Evolutionary conservation across 2,329 filamentous ascomycete genomes (phyloP).

Genomic region (Chaetomium olivaceum): DNA sequence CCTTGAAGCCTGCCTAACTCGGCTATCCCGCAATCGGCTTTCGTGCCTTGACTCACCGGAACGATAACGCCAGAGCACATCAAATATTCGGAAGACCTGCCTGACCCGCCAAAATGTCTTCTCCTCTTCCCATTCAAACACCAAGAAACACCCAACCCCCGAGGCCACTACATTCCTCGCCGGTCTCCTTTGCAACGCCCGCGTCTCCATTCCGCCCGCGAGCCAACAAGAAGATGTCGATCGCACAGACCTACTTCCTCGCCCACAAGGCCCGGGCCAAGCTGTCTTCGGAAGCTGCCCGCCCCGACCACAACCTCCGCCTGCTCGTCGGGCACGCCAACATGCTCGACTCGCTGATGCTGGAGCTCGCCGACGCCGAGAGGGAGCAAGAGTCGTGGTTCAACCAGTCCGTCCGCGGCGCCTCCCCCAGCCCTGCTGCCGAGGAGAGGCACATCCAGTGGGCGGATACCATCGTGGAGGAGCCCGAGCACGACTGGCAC

Average conservation of each 20-base stretch:
- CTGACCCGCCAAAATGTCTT: conserved; percentile 30
- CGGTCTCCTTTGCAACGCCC: conserved; percentile 35
- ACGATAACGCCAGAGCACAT: conserved; percentile 29
- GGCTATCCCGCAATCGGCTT: conserved; percentile 32
- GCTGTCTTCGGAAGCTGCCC: conserved; percentile 88
- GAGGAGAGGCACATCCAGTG: conserved; percentile 80
- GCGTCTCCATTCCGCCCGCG: conserved; percentile 60
- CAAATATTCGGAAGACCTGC: conserved; percentile 29
- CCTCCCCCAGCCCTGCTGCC: conserved; percentile 50
- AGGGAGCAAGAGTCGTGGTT: conserved; percentile 96
- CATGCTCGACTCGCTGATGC: conserved; percentile 94
- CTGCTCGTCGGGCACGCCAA: conserved; percentile 97
- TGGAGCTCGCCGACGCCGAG: conserved; percentile 84
- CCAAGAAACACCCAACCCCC: conserved; percentile 22
- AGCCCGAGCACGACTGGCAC: conserved; percentile 69
- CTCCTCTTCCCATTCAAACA: conserved; percentile 28
- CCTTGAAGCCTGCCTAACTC: conserved; percentile 20
- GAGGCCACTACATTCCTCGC: conserved; percentile 24
- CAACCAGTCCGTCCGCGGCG: conserved; percentile 87
- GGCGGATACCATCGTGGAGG: conserved; percentile 76
- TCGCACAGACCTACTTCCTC: conserved; percentile 98
- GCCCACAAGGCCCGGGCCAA: conserved; percentile 95
- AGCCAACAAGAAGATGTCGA: conserved; percentile 72
- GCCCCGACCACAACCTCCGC: conserved; percentile 90
- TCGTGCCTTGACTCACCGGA: conserved; percentile 33